A percentile compares a stretch with the other conserved stretches of the same genome.
Evolutionary conservation across 2,329 filamentous ascomycete genomes (phyloP).

Genomic region (Fusarium xyrophilum): DNA sequence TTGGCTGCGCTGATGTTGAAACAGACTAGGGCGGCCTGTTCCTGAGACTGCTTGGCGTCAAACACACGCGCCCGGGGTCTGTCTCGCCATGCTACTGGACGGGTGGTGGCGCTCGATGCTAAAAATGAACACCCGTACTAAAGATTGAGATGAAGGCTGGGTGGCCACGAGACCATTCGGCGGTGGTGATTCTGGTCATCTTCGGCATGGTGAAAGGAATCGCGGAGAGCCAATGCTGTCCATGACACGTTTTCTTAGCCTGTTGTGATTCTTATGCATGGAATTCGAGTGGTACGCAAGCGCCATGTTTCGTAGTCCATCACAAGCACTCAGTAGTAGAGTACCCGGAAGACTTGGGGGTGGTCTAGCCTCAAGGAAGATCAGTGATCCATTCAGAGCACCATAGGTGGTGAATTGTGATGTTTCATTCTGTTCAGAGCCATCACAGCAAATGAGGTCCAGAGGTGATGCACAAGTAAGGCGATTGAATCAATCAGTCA

Average conservation of each 20-base stretch:
- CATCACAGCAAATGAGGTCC: background rate
- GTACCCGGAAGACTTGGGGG: background rate
- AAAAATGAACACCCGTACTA: slow-evolving; percentile 34
- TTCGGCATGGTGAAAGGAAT: background rate
- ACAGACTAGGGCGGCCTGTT: slow-evolving; percentile 31
- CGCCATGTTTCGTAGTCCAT: background rate
- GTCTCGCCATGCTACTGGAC: slow-evolving; percentile 8
- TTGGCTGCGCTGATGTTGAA: slow-evolving; percentile 42
- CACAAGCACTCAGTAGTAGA: background rate
- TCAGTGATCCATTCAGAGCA: background rate
- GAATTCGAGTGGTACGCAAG: background rate
- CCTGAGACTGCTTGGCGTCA: slow-evolving; percentile 34
- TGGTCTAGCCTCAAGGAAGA: background rate
- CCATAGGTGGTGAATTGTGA: background rate
- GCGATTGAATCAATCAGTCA: slow-evolving; percentile 21
- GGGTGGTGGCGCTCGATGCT: slow-evolving; percentile 29
- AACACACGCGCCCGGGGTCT: background rate
- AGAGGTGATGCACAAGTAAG: background rate
- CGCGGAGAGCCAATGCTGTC: background rate
- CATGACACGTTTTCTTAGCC: background rate
- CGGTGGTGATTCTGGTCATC: background rate
- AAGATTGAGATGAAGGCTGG: background rate
- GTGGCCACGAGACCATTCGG: background rate
- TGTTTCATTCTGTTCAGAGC: background rate
- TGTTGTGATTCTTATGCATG: background rate